phyloP scores from a whole-genome alignment of 495 filamentous ascomycete genomes.

The Aspergillus heteromorphus region DNA sequence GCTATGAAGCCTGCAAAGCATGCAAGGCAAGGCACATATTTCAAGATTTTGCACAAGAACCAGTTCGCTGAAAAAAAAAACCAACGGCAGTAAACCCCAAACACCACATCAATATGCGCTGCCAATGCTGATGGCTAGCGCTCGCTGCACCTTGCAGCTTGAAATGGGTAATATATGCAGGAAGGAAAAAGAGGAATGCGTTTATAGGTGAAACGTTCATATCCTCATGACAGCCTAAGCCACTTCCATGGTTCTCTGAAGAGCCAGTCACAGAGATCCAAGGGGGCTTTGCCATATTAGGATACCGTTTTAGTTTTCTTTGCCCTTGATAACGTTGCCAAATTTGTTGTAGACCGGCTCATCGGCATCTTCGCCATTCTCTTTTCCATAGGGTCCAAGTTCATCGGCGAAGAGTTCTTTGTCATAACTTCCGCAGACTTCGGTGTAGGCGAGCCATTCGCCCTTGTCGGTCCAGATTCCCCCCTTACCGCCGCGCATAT shows the following conservation, averaged over 20 bases:
- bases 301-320: conserved; percentile 10
- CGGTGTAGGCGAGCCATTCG: conserved; percentile 49
- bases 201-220: not conserved
- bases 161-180: not conserved
- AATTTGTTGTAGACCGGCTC: conserved; percentile 44
- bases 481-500: conserved; percentile 48
- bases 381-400: conserved; percentile 42
- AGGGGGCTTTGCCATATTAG: not conserved
- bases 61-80: conserved; percentile 1
- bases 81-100: not conserved
- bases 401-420: conserved; percentile 45
- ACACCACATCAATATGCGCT: conserved; percentile 4
- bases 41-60: not conserved
- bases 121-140: not conserved
- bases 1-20: not conserved
- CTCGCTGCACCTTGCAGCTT: not conserved
- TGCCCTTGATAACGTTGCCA: conserved; percentile 38
- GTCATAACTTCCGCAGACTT: conserved; percentile 50
- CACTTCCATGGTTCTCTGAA: not conserved
- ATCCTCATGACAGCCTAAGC: not conserved
- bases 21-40: not conserved
- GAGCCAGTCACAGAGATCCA: not conserved
- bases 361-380: conserved; percentile 65
- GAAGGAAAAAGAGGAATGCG: not conserved
- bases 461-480: conserved; percentile 56